These are phyloP conservation scores for Lycium barbarum DNA, from an alignment of 257 asterid species.

Conservation along the genomic window DNA sequence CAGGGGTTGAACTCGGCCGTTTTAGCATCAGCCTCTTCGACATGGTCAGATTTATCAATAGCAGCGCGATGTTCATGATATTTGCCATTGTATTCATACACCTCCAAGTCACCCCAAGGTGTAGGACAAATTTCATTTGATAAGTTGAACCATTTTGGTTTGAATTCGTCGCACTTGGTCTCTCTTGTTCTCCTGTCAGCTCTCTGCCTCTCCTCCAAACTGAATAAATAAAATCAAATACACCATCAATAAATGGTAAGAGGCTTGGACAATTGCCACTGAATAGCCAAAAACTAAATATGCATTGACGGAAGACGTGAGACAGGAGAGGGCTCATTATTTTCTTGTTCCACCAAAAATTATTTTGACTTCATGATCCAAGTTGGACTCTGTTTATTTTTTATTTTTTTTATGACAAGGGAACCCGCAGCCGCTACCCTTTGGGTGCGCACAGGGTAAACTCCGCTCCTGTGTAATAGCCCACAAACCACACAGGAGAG, in stretches of 20 bases:
- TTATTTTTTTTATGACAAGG: no score
- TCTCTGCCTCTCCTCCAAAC: constrained; percentile 97
- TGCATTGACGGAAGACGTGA: neutral
- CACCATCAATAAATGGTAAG: neutral
- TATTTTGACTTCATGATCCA: neutral
- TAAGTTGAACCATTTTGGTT: constrained; percentile 84
- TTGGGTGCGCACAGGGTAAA: no score
- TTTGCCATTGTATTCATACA: constrained; percentile 73
- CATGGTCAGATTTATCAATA: constrained; percentile 57
- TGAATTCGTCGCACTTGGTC: constrained; percentile 69
- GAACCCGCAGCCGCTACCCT: no score
- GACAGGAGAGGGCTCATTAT: neutral
- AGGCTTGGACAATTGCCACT: neutral
- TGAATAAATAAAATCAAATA: constrained; percentile 25
- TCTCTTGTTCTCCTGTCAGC: constrained; percentile 90
- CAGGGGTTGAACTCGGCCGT: constrained; percentile 85
- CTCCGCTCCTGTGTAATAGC: no score
- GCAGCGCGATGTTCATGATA: constrained; percentile 68
- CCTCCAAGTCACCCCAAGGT: constrained; percentile 97
- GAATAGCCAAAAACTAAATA: neutral
- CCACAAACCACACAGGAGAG: no score
- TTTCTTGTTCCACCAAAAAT: neutral
- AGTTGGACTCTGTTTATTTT: neutral
- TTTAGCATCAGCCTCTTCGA: constrained; percentile 40
- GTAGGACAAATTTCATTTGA: constrained; percentile 78